Percentiles rank a stretch among this genome's conserved stretches.
phyloP scores from a whole-genome alignment of 352 stramenopile species.

The Globisporangium mamillatum region DNA sequence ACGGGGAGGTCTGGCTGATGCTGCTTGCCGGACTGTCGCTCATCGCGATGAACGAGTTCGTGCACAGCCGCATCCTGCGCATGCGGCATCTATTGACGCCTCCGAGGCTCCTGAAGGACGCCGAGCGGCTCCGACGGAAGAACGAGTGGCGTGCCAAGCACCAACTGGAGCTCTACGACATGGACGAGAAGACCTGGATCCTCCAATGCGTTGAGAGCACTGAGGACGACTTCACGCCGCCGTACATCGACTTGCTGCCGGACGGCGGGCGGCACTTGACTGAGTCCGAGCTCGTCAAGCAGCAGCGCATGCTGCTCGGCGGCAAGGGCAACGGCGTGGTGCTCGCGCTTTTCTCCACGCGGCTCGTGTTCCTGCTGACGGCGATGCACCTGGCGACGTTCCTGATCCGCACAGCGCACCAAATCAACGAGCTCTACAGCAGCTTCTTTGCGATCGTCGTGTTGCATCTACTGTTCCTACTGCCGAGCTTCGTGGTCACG shows the following conservation, averaged over 20 bases:
- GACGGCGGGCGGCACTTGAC: conserved; percentile 32
- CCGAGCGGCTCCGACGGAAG: conserved; percentile 55
- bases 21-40: conserved; percentile 35
- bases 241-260: conserved; percentile 48
- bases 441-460: conserved; percentile 22
- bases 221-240: conserved; percentile 38
- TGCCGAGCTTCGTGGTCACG: conserved; percentile 57
- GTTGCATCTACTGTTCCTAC: conserved; percentile 43
- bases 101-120: conserved; percentile 49
- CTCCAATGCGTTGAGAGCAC: conserved; percentile 28
- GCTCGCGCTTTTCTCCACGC: conserved; percentile 61
- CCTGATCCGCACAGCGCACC: conserved; percentile 43
- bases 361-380: conserved; percentile 70
- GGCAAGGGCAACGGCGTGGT: conserved; percentile 50
- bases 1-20: conserved; percentile 44
- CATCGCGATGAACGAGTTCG: conserved; percentile 44
- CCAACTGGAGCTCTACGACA: conserved; percentile 26
- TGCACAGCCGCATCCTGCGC: conserved; percentile 43
- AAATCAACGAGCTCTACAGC: conserved; percentile 29
- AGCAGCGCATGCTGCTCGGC: conserved; percentile 40
- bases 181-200: conserved; percentile 49
- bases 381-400: conserved; percentile 68
- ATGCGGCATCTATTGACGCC: conserved; percentile 58
- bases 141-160: conserved; percentile 52
- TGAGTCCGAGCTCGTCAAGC: conserved; percentile 36